Percentiles rank a stretch among this genome's conserved stretches.
These are phyloP conservation scores for Fusarium piperis DNA, from an alignment of 2,329 filamentous ascomycete genomes.

Conservation along the genomic window DNA sequence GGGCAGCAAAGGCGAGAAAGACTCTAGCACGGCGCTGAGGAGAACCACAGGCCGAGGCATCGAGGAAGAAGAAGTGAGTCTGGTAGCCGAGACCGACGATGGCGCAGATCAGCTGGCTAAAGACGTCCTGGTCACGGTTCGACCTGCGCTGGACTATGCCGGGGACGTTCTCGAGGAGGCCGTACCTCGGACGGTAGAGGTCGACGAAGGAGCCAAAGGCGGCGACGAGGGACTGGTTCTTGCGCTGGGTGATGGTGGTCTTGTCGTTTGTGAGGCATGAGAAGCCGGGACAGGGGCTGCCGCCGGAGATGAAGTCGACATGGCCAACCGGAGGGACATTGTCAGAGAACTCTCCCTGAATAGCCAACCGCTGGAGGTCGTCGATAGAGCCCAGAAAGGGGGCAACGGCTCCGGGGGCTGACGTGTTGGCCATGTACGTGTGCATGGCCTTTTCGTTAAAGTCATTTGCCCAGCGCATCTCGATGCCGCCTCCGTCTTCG, in stretches of 20 bases:
- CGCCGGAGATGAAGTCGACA: slow-evolving; percentile 75
- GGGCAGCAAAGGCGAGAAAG: slow-evolving; percentile 77
- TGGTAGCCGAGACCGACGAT: slow-evolving; percentile 84
- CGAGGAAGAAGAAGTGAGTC: slow-evolving; percentile 71
- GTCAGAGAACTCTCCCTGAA: slow-evolving; percentile 59
- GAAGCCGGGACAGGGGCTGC: slow-evolving; percentile 83
- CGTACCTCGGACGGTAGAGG: slow-evolving; percentile 78
- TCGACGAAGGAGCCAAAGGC: slow-evolving; percentile 81
- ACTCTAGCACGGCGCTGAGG: slow-evolving; percentile 73
- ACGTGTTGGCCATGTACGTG: slow-evolving; percentile 76
- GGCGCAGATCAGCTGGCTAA: slow-evolving; percentile 77
- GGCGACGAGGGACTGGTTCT: slow-evolving; percentile 80
- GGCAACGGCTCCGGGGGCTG: slow-evolving; percentile 51
- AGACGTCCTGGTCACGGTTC: slow-evolving; percentile 67
- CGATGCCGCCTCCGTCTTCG: slow-evolving; percentile 73
- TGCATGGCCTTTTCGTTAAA: slow-evolving; percentile 71
- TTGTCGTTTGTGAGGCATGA: slow-evolving; percentile 70
- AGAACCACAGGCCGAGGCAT: slow-evolving; percentile 75
- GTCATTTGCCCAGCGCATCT: slow-evolving; percentile 76
- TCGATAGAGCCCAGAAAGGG: slow-evolving; percentile 79
- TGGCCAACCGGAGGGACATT: slow-evolving; percentile 68
- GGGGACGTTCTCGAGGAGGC: slow-evolving; percentile 80
- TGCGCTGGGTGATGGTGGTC: slow-evolving; percentile 63
- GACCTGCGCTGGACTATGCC: slow-evolving; percentile 65
- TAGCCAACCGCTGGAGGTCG: slow-evolving; percentile 66